A percentile compares a stretch with the other conserved stretches of the same genome.
phyloP scores from a whole-genome alignment of 495 filamentous ascomycete genomes.

The Penicillium diatomitis region DNA sequence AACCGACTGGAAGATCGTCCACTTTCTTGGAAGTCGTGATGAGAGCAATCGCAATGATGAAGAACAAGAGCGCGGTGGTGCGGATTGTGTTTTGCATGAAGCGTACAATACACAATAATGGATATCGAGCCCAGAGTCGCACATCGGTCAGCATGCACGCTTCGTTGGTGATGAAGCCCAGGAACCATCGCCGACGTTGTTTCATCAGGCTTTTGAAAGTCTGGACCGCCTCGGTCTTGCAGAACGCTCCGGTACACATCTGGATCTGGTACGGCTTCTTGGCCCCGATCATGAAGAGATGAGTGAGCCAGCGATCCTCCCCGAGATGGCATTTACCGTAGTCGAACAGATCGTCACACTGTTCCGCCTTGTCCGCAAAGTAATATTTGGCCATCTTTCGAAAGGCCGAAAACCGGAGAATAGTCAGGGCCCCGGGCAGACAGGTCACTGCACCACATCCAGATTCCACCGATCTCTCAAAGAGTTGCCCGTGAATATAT shows the following conservation, averaged over 20 bases:
- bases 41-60: constrained; percentile 85
- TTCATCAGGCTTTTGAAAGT: constrained; percentile 81
- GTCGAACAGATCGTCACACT: constrained; percentile 94
- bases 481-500: constrained; percentile 95
- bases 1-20: constrained; percentile 75
- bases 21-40: constrained; percentile 75
- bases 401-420: constrained; percentile 93
- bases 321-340: constrained; percentile 93
- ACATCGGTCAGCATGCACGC: constrained; percentile 97
- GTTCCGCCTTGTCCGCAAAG: constrained; percentile 94
- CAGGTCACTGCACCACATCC: constrained; percentile 93
- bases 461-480: constrained; percentile 94
- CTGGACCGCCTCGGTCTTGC: constrained; percentile 96
- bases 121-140: constrained; percentile 85
- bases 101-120: constrained; percentile 76
- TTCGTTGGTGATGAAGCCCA: constrained; percentile 97
- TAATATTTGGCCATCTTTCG: constrained; percentile 97
- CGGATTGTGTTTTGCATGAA: constrained; percentile 97
- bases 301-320: constrained; percentile 95
- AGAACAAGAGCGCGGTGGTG: constrained; percentile 90
- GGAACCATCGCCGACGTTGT: constrained; percentile 92
- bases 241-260: constrained; percentile 95
- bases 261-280: constrained; percentile 91
- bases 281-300: constrained; percentile 98
- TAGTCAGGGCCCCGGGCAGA: constrained; percentile 87